A percentile compares a stretch with the other conserved stretches of the same genome.
phyloP scores from a whole-genome alignment of 2,329 filamentous ascomycete species.

The Sporothrix pallida region DNA sequence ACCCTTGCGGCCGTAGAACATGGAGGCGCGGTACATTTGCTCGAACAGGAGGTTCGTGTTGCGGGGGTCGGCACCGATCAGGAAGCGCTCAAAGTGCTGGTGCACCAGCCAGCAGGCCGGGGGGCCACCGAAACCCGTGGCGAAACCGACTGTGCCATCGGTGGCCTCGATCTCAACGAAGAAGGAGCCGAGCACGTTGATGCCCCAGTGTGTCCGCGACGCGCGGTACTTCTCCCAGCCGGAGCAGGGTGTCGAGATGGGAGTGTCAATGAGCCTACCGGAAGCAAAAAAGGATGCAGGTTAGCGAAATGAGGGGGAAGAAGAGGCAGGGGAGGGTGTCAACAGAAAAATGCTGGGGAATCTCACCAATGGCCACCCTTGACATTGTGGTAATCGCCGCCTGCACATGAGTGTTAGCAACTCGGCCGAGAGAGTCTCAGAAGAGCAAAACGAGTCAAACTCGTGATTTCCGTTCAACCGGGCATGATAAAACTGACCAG shows the following conservation, averaged over 20 bases:
- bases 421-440: neutral
- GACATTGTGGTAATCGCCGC: constrained; percentile 93
- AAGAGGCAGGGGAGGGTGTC: neutral
- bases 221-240: constrained; percentile 86
- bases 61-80: constrained; percentile 85
- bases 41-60: constrained; percentile 93
- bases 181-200: constrained; percentile 93
- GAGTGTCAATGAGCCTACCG: constrained; percentile 84
- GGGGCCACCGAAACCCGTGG: constrained; percentile 91
- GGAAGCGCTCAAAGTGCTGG: constrained; percentile 91
- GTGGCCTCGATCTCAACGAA: constrained; percentile 86
- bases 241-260: constrained; percentile 92
- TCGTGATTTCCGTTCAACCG: neutral
- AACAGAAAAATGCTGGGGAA: neutral
- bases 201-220: constrained; percentile 90
- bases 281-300: neutral
- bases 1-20: constrained; percentile 96
- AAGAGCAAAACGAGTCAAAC: neutral
- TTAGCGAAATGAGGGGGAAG: neutral
- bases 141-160: constrained; percentile 92
- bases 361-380: constrained; percentile 70
- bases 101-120: constrained; percentile 93
- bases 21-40: constrained; percentile 93
- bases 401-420: constrained; percentile 50
- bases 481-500: constrained; percentile 50